Evolutionary conservation across 2,329 filamentous ascomycete species (phyloP), one percentile per base, ranked within the genome.

Genomic region (Alternaria novae-zelandiae): DNA sequence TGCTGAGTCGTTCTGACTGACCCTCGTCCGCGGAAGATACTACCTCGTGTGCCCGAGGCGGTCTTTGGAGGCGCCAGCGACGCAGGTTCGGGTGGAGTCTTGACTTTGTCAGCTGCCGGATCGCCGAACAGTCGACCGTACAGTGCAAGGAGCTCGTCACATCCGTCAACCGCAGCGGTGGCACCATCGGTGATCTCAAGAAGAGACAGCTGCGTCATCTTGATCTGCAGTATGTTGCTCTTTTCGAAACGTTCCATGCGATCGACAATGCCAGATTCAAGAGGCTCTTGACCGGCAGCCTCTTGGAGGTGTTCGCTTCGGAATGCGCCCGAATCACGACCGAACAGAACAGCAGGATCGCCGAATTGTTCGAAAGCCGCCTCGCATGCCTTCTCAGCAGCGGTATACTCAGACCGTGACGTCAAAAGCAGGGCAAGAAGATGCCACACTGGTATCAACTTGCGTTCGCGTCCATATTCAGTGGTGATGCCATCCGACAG

Each of bases 321-420:
- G 68, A 86, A 91, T 3, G 79, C 63, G 8, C 69, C 57, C n/a
- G 71, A 64, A 23, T 87, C 83, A 32, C 85, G 85, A 17, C 90
- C 91, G 74, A 94, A 93, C 0, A 95, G 85, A 7, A 91, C 85
- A 1, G 86, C 80, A 0, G 89, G 87, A 65, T 93, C 89, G 57
- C 90, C 89, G 73, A 97, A 96, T 74, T 97, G 93, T 70, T 97
- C 94, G 75, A 98, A 91, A 4, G 94, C 94, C 25, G 93, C 94
- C 76, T 97, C 93, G 70, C 94, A 98, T 30, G 94, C 91, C 73
- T 90, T 90, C 26, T 88, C 87, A 2, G 96, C 94, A 78, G 92
- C 91, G 54, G 88, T 83, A 72, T 92, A 97, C 66, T 97, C 94
- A 69, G 97, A 91, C 67, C 92, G 89, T 1, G 94, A 93, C 69